Conservation (phyloP, 140 eudicot genomes). For the Flaveria floridana region DNA sequence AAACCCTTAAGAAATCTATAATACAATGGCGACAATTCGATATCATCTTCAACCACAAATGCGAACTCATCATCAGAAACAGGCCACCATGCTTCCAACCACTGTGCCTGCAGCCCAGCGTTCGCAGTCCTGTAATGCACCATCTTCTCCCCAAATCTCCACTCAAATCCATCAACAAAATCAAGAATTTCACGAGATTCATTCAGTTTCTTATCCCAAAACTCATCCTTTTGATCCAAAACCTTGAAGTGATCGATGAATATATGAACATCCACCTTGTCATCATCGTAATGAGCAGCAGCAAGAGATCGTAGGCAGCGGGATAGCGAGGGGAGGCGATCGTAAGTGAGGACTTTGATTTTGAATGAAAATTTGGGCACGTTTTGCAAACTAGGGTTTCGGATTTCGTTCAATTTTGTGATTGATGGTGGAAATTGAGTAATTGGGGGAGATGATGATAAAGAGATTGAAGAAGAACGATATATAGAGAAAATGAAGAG, state of each 20-base stretch:
- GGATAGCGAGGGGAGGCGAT: conserved; percentile 78
- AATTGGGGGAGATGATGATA: conserved; percentile 38
- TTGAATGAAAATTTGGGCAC: conserved; percentile 51
- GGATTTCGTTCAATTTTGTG: conserved; percentile 9
- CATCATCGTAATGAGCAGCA: conserved; percentile 55
- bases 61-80: conserved; percentile 73
- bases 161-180: conserved; percentile 76
- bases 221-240: conserved; percentile 32
- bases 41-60: conserved; percentile 90
- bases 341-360: conserved; percentile 72
- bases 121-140: conserved; percentile 84
- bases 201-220: conserved; percentile 51
- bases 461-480: conserved; percentile 33
- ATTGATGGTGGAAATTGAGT: conserved; percentile 24
- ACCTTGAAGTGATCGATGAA: conserved; percentile 67
- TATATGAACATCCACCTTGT: conserved; percentile 68
- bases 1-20: conserved; percentile 60
- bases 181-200: conserved; percentile 57
- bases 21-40: conserved; percentile 80
- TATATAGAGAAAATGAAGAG: conserved; percentile 47
- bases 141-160: conserved; percentile 79
- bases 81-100: conserved; percentile 99
- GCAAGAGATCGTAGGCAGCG: conserved; percentile 79
- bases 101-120: conserved; percentile 91
- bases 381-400: conserved; percentile 9